A percentile compares a stretch with the other conserved stretches of the same genome.
phyloP scores from a whole-genome alignment of 305 asterid genomes.

The Rubia peregrina region DNA sequence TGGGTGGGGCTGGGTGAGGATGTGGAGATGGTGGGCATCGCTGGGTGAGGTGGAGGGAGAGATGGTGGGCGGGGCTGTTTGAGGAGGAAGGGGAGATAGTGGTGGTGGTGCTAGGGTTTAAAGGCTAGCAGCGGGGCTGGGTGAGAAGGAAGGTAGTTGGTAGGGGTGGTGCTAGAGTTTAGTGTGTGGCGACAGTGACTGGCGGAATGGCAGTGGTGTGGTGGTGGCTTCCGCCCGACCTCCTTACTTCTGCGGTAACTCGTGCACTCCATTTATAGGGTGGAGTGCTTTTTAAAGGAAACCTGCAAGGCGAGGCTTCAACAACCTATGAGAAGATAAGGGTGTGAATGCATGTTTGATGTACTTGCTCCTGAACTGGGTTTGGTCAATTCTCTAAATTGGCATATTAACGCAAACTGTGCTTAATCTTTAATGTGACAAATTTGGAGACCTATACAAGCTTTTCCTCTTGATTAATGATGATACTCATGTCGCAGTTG shows the following conservation, averaged over 20 bases:
- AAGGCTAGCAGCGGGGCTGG: too few species aligned
- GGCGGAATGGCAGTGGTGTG: too few species aligned
- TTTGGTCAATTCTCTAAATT: slow-evolving; percentile 16
- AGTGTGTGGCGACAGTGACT: too few species aligned
- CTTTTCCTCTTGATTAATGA: slow-evolving; percentile 81
- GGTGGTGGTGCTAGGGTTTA: too few species aligned
- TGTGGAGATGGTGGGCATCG: too few species aligned
- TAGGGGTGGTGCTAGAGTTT: too few species aligned
- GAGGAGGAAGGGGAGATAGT: too few species aligned
- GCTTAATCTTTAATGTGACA: slow-evolving; percentile 41
- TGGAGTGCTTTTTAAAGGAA: slow-evolving; percentile 91
- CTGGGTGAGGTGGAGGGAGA: too few species aligned
- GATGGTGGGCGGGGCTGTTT: too few species aligned
- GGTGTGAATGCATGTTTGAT: slow-evolving; percentile 69
- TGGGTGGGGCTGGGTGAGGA: too few species aligned
- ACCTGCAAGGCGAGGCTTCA: slow-evolving; percentile 85
- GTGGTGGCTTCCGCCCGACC: too few species aligned
- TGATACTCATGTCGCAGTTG: slow-evolving; percentile 97
- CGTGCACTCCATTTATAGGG: slow-evolving; percentile 44
- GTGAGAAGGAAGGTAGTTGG: too few species aligned
- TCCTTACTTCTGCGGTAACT: not conserved
- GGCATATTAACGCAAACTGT: slow-evolving; percentile 13
- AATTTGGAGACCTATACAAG: slow-evolving; percentile 74
- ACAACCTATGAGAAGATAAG: slow-evolving; percentile 74
- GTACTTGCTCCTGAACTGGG: slow-evolving; percentile 18